Evolutionary conservation across 2,329 filamentous ascomycete genomes (phyloP).

Genomic region (Mycosphaerella sp.): DNA sequence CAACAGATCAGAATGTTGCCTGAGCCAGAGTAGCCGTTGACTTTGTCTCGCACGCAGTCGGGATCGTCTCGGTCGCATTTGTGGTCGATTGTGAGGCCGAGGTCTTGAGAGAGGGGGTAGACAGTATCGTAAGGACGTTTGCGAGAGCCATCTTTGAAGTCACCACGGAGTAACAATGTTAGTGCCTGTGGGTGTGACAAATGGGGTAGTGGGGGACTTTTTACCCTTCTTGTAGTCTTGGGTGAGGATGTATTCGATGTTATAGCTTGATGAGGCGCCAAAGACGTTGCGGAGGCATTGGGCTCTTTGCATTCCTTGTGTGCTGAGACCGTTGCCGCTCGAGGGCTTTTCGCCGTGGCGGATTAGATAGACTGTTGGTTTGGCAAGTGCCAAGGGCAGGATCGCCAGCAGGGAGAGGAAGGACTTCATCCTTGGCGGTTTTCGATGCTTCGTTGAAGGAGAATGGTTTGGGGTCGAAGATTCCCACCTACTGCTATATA

Average conservation of each 20-base stretch:
- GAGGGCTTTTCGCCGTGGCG: constrained; percentile 58
- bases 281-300: constrained; percentile 56
- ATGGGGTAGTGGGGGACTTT: background rate
- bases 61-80: constrained; percentile 52
- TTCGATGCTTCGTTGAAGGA: too few relatives aligned
- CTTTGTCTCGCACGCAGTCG: constrained; percentile 48
- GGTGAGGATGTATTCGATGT: constrained; percentile 55
- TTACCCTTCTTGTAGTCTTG: constrained; percentile 46
- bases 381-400: constrained; percentile 17
- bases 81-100: constrained; percentile 50
- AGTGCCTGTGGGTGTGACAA: background rate
- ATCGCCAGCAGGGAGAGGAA: constrained; percentile 13
- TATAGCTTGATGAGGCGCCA: constrained; percentile 45
- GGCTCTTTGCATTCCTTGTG: constrained; percentile 49
- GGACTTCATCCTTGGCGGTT: constrained; percentile 17
- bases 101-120: constrained; percentile 48
- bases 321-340: constrained; percentile 45
- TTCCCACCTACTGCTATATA: background rate
- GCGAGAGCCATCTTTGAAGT: constrained; percentile 43
- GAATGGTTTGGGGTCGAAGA: background rate
- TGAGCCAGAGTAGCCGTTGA: constrained; percentile 34
- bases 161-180: background rate
- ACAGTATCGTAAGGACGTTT: constrained; percentile 53
- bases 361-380: constrained; percentile 55
- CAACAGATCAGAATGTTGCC: constrained; percentile 59